Percentiles rank a stretch among this genome's conserved stretches.
phyloP scores from a whole-genome alignment of 2,329 filamentous ascomycete genomes.

The Aspergillus ustus region DNA sequence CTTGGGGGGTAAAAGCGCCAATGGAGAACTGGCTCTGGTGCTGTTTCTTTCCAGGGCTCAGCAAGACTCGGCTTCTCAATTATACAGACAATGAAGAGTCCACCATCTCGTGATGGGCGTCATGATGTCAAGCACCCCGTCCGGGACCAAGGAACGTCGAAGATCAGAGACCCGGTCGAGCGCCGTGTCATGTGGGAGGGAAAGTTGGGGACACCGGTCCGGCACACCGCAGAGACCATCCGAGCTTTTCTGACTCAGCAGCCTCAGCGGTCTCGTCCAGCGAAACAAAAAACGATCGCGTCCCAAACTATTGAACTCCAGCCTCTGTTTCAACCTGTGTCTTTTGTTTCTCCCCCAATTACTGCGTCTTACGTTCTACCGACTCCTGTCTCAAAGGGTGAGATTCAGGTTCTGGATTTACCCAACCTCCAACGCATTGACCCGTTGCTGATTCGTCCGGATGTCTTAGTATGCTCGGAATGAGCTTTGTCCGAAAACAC shows the following conservation, averaged over 20 bases:
- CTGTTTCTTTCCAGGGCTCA: neutral
- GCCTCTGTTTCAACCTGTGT: neutral
- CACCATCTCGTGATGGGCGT: slow-evolving; percentile 22
- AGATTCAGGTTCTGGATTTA: neutral
- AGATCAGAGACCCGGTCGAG: neutral
- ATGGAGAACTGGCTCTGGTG: neutral
- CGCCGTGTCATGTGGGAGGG: neutral
- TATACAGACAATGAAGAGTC: neutral
- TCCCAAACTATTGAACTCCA: slow-evolving; percentile 1
- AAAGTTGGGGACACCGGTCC: neutral
- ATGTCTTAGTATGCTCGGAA: neutral
- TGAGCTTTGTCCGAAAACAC: neutral
- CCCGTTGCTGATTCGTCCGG: neutral
- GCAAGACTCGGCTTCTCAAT: neutral
- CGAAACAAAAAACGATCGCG: slow-evolving; percentile 16
- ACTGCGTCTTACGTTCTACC: neutral
- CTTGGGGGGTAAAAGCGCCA: neutral
- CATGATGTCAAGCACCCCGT: slow-evolving; percentile 25
- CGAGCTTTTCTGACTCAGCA: slow-evolving; percentile 12
- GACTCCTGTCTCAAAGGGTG: neutral
- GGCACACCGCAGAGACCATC: neutral
- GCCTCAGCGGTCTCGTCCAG: neutral
- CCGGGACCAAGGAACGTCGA: slow-evolving; percentile 21
- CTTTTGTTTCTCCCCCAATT: neutral
- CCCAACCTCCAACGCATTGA: neutral